phyloP scores from a whole-genome alignment of 176 grass and related monocot genomes.

The Triticum monococcum region DNA sequence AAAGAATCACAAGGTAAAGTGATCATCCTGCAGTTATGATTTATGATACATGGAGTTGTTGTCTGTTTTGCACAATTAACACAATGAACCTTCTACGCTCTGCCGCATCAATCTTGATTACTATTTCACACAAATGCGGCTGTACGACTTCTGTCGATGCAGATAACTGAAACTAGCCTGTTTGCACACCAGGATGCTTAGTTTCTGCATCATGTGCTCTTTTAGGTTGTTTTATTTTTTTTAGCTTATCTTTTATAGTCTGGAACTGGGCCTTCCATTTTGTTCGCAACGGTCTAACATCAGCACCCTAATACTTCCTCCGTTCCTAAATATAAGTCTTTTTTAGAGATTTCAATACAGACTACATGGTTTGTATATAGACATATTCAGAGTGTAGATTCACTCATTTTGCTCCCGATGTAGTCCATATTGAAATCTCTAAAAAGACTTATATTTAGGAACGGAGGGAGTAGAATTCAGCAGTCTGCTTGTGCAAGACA shows the following conservation, averaged over 20 bases:
- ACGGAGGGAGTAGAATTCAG: background rate
- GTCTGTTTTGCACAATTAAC: background rate
- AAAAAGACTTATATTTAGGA: too few relatives aligned
- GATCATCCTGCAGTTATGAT: background rate
- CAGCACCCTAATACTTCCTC: background rate
- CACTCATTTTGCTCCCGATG: too few relatives aligned
- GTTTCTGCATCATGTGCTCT: background rate
- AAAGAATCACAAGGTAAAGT: slow-evolving; percentile 77
- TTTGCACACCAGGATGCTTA: background rate
- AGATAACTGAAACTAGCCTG: background rate
- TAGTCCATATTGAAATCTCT: too few relatives aligned
- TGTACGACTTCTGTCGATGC: background rate
- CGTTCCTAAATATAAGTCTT: too few relatives aligned
- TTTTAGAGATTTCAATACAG: too few relatives aligned
- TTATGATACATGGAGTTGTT: background rate
- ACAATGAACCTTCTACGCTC: background rate
- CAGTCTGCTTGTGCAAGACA: background rate
- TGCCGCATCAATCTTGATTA: background rate
- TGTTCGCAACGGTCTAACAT: background rate
- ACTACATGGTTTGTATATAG: too few relatives aligned
- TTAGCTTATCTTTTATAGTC: background rate
- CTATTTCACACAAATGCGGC: slow-evolving; percentile 10
- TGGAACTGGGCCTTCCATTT: background rate
- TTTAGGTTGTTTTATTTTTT: background rate
- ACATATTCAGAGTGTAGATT: too few relatives aligned